Base-by-base conservation (phyloP, 1,284 basidiomycete genomes). In the Ustilago nuda region DNA sequence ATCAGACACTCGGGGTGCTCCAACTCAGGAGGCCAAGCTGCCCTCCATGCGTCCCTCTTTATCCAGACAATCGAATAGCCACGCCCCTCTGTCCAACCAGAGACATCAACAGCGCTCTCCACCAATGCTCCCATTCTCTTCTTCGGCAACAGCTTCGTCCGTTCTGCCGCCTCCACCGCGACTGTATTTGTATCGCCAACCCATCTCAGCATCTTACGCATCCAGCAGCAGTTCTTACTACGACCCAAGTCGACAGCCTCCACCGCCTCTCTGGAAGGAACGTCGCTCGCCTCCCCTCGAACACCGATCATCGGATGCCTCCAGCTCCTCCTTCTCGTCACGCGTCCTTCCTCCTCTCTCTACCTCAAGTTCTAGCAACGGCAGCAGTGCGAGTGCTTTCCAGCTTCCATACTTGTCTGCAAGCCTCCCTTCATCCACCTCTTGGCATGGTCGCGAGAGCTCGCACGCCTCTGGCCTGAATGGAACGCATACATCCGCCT, bases 171-270 rank as follows among this genome's bases (percentile, higher is more conserved):
- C 74, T 35, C 74, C 74, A 15, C 59, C 45, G n/a, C 73, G 69
- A 15, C 56, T 76, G 1, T 63, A 76, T 37, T 76, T 69, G 27
- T 76, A 76, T 33, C 74, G 72, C 30, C 74, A 76, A 30, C 74
- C 74, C 58, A 63, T 76, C 53, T n/a, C 73, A n/a, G 69, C 65
- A 41, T 72, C 69, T 4, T 76, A 72, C 62, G 46, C 64, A 35
- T 65, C 65, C 17, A 56, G 54, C 56, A 68, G 53, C 66, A 56
- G 33, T 32, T 50, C 48, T 27, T 68, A 39, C 45, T 56, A 51
- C 27, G 73, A 71, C 35, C 68, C 61, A 36, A 64, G 36, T 32
- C 68, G 68, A 30, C 64, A 59, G 33, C 50, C 61, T n/a, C 53
- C 68, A 51, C 48, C 73, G 5, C 35, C 71, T 2, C 35, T 65